Base-by-base conservation (phyloP, 1,284 basidiomycete genomes). In the Ceratobasidium sp. region DNA sequence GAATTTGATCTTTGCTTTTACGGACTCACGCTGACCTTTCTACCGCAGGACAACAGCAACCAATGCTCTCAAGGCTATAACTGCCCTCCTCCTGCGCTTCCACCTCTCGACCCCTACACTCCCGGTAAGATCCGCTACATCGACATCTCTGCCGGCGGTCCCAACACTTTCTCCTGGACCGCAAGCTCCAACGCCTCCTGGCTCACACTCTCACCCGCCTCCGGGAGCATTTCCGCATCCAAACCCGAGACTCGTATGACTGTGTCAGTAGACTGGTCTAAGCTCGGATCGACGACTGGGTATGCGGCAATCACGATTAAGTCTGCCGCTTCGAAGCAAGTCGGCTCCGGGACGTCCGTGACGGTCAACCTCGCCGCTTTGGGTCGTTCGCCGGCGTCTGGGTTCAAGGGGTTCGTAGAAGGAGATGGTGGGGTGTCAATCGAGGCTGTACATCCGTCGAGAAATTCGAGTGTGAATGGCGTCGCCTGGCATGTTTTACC, bases 381-480 rank as follows among this genome's bases (percentile, higher is more conserved):
- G 13, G 71, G 71, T 20, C 59, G 71, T 3, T 38, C 46, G 1
- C 71, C 71, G 13, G 71, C 71, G 15, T 75, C 71, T 28, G 78
- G 65, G n/a, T 70, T 74, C 46, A 59, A 66, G 42, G 91, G 91
- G 6, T 91, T 91, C 79, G 88, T 93, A 23, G 90, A 93, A 81
- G 90, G 89, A 20, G 88, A 89, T 68, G 90, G 91, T 13, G 89
- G 87, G 17, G 86, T 93, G 57, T 90, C 90, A 0, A 91, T 93
- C 52, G 91, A 93, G 81, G 91, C 91, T 13, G 88, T 86, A 1
- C 91, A 92, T 82, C 84, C 88, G 0, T 83, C 86, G n/a, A 85
- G 89, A 17, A 91, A 90, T 81, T 89, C 86, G 1, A 84, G 87
- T 15, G 88, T 90, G 5, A 83, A 85, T 44, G 88, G 88, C 10